Base-by-base conservation (phyloP, 2,329 filamentous ascomycete genomes). In the Trichoderma sp. region DNA sequence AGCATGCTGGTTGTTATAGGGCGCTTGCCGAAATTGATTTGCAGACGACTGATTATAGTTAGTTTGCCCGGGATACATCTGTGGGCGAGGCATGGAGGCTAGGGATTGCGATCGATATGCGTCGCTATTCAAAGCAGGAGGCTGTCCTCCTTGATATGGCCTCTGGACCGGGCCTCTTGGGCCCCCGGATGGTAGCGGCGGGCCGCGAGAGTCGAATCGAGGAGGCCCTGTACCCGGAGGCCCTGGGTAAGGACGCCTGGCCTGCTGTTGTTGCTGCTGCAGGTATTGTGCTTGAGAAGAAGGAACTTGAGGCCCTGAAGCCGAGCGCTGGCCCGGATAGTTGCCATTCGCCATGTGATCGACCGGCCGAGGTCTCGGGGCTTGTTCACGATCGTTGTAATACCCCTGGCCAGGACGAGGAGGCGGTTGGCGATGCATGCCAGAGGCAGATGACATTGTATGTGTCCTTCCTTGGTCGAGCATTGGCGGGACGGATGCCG, bases 91-190 rank as follows among this genome's bases (percentile, higher is more conserved):
- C 72, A 87, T 86, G 71, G 89, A 90, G 46, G 93, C 95, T 77
- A 99, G 89, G 39, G 95, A 98, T 75, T 97, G 93, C n/a, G 96
- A 96, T 69, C 96, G 89, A 81, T 94, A 96, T 6, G 90, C 85
- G 79, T 98, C 95, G 43, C 88, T 90, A 77, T 96, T 96, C 80
- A 96, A 80, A 55, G 93, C 92, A 59, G 92, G 89, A 16, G 81
- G 83, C 11, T 89, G 85, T 24, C 87, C 86, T 74, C 86, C 86
- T 70, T 88, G 87, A 75, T 91, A 88, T 72, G 86, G 87, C 65
- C 88, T 85, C 74, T 90, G 85, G 75, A 79, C 82, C 70, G 83
- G 82, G 67, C 79, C 83, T 76, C 81, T 77, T 21, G 76, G 74
- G 24, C 76, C 77, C 24, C 76, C 72, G 61, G 78, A 74, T 69